Evolutionary conservation across 306 rosid species (phyloP).

Genomic region (Betula pendula): DNA sequence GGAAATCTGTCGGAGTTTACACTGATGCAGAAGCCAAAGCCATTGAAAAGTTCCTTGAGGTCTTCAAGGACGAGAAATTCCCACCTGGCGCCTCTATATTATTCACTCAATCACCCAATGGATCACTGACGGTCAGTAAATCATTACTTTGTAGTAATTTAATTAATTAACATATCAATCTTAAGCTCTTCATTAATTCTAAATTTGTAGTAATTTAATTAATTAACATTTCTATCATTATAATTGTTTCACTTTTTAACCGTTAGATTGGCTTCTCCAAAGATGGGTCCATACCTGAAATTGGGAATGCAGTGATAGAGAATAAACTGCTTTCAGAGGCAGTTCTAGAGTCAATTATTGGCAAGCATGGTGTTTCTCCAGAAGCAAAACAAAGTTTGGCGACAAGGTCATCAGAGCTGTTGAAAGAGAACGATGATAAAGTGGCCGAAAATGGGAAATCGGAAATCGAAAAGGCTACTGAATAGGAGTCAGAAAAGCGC

Average conservation of each 20-base stretch:
- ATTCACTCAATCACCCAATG: conserved; percentile 57
- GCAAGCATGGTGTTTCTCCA: conserved; percentile 78
- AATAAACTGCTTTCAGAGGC: conserved; percentile 65
- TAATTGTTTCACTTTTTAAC: background rate
- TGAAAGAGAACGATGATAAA: conserved; percentile 17
- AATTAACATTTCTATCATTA: too few relatives aligned
- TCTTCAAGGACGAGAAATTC: conserved; percentile 52
- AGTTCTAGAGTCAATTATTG: conserved; percentile 65
- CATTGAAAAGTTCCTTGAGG: conserved; percentile 43
- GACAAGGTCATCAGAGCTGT: conserved; percentile 33
- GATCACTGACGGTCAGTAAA: conserved; percentile 52
- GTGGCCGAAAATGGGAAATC: conserved; percentile 7
- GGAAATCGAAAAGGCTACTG: background rate
- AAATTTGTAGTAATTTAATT: background rate
- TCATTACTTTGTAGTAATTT: too few relatives aligned
- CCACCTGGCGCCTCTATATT: conserved; percentile 67
- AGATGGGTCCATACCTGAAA: conserved; percentile 52
- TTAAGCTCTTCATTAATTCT: background rate
- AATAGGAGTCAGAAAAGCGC: too few relatives aligned
- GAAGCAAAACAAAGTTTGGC: conserved; percentile 63
- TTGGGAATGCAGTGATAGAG: conserved; percentile 37
- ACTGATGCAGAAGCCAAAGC: conserved; percentile 67
- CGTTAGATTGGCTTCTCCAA: conserved; percentile 68
- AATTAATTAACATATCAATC: background rate
- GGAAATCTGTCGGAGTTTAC: conserved; percentile 70